A percentile compares a stretch with the other conserved stretches of the same genome.
These are phyloP conservation scores for Sisymbrium altissimum DNA, from an alignment of 345 rosid species.

Conservation along the genomic window DNA sequence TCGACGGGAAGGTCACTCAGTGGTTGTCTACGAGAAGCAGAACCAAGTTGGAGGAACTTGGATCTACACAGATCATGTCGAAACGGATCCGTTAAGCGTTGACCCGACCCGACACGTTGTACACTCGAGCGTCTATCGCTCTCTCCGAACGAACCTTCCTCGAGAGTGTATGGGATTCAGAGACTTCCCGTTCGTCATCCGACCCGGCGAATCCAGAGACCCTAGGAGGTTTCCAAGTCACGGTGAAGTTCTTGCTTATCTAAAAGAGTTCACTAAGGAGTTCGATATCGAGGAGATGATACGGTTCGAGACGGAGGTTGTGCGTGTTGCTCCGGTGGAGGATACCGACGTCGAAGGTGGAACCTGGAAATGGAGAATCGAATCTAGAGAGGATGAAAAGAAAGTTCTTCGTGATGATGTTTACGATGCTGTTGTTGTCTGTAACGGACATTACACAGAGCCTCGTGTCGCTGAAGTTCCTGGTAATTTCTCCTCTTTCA, in stretches of 20 bases:
- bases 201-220: slow-evolving; percentile 39
- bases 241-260: slow-evolving; percentile 56
- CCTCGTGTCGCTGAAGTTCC: slow-evolving; percentile 63
- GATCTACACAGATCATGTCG: slow-evolving; percentile 60
- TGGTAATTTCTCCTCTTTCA: background rate
- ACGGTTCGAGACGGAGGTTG: slow-evolving; percentile 56
- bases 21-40: slow-evolving; percentile 62
- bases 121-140: slow-evolving; percentile 66
- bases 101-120: slow-evolving; percentile 53
- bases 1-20: slow-evolving; percentile 68
- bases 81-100: slow-evolving; percentile 59
- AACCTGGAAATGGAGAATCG: background rate
- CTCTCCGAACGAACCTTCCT: slow-evolving; percentile 84
- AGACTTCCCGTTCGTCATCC: slow-evolving; percentile 46
- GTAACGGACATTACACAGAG: slow-evolving; percentile 64
- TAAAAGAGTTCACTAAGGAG: slow-evolving; percentile 56
- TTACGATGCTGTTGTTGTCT: slow-evolving; percentile 61
- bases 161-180: slow-evolving; percentile 44
- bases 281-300: slow-evolving; percentile 60
- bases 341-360: slow-evolving; percentile 29
- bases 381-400: background rate
- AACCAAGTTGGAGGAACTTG: slow-evolving; percentile 68
- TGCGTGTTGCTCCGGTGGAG: slow-evolving; percentile 33
- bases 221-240: slow-evolving; percentile 74
- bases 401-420: background rate